Evolutionary conservation across 1,284 basidiomycete genomes (phyloP), one percentile per base, ranked within the genome.

Genomic region (Bjerkandera adusta): DNA sequence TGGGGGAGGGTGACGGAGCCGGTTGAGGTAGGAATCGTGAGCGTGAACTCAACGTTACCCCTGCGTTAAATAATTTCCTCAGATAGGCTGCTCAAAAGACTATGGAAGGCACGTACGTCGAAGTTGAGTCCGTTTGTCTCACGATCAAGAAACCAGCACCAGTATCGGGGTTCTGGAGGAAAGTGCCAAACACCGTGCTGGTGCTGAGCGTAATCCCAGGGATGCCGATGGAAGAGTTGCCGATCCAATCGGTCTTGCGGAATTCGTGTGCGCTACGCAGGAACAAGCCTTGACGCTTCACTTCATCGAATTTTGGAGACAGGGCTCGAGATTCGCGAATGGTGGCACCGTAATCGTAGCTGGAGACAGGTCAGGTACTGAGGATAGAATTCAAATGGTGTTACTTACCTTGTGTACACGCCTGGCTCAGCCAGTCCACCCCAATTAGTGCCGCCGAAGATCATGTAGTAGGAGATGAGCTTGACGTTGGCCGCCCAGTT

Each of bases 401-500:
- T 30, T 38, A 16, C 60, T 51, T 52, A 70, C 72, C 62, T 63
- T 1, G 60, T 83, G 59, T 86, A 85, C 24, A 77, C 79, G 3
- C 75, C 74, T 0, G 73, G 85, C 67, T 81, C 86, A 3, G 87
- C 79, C 38, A 90, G 69, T 7, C 71, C 83, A 43, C 85, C 87
- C 88, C 88, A 90, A 5, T 81, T 86, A 0, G 87, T 90, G 29
- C 87, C 87, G 13, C 86, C 85, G 53, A 81, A 88, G 47, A 86
- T 57, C 87, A 89, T 89, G 63, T 90, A 90, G 56, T 85, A 87
- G 16, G 77, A 88, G 42, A 89, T 79, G 46, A 89, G 53, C 59
- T 89, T 89, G 3, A 77, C 83, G 61, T 89, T 90, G 33, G 77
- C 75, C 3, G 87, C 85, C 84, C 84, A 89, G 36, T 88, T 71